Evolutionary conservation across 352 stramenopile species (phyloP).

Genomic region (Phytophthora vignae): DNA sequence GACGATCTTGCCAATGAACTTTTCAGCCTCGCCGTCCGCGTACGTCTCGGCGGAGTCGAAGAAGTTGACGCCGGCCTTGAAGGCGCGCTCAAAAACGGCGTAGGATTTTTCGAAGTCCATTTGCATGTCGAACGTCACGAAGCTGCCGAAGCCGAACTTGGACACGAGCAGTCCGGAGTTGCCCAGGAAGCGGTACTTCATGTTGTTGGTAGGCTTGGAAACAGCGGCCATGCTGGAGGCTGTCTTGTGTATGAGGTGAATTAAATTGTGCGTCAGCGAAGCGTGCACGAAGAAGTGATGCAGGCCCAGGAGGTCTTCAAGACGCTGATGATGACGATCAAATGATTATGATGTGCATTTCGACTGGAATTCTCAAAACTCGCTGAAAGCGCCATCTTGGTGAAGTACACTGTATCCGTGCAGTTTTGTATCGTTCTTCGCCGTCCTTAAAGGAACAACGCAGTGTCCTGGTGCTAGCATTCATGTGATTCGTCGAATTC

Average conservation of each 20-base stretch:
- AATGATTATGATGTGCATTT: conserved; percentile 12
- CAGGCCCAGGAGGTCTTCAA: conserved; percentile 1
- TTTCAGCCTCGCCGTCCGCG: conserved; percentile 40
- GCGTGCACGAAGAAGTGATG: background rate
- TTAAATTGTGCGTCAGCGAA: conserved; percentile 18
- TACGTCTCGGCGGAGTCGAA: conserved; percentile 60
- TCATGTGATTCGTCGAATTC: too few relatives aligned
- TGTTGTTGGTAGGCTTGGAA: conserved; percentile 26
- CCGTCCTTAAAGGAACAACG: too few relatives aligned
- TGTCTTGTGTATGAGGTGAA: conserved; percentile 3
- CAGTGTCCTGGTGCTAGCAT: too few relatives aligned
- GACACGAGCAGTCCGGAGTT: conserved; percentile 50
- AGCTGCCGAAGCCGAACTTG: conserved; percentile 48
- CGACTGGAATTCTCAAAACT: conserved; percentile 2
- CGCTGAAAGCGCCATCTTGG: background rate
- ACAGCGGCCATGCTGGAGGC: conserved; percentile 4
- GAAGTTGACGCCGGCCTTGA: conserved; percentile 60
- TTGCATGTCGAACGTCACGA: conserved; percentile 45
- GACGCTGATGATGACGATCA: conserved; percentile 11
- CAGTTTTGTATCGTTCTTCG: too few relatives aligned
- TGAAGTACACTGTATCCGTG: too few relatives aligned
- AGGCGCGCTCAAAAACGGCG: conserved; percentile 38
- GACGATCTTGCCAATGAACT: conserved; percentile 55
- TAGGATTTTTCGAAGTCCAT: conserved; percentile 41
- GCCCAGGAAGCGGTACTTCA: conserved; percentile 55